phyloP scores from a whole-genome alignment of 768 basidiomycete species.

The Dendrothele bispora region DNA sequence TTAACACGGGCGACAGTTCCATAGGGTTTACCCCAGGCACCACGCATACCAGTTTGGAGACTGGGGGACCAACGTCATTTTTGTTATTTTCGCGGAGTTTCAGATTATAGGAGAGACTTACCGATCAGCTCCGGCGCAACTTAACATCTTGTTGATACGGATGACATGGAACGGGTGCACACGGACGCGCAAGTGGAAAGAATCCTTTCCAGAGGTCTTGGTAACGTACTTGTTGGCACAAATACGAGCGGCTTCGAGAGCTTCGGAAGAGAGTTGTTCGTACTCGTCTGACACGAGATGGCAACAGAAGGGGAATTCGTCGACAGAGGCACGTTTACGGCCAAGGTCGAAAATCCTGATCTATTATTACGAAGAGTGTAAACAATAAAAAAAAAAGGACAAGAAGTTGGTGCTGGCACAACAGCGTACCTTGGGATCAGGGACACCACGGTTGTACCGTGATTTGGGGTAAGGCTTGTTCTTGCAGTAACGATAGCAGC shows the following conservation, averaged over 20 bases:
- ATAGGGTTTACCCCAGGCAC: slow-evolving; percentile 99
- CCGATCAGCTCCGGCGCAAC: slow-evolving; percentile 98
- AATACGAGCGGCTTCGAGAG: slow-evolving; percentile 97
- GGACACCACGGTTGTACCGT: slow-evolving; percentile 97
- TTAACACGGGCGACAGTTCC: slow-evolving; percentile 94
- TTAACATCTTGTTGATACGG: slow-evolving; percentile 99
- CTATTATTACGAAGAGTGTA: slow-evolving; percentile 37
- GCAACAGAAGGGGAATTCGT: slow-evolving; percentile 97
- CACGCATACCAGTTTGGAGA: slow-evolving; percentile 97
- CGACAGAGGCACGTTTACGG: slow-evolving; percentile 92
- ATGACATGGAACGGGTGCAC: slow-evolving; percentile 99
- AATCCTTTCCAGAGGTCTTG: slow-evolving; percentile 97
- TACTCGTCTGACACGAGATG: slow-evolving; percentile 98
- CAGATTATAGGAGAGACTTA: slow-evolving; percentile 31
- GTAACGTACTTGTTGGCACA: slow-evolving; percentile 99
- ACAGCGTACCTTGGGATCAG: slow-evolving; percentile 80
- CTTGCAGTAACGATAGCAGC: slow-evolving; percentile 99
- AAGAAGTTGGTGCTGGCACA: not conserved
- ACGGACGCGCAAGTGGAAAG: slow-evolving; percentile 97
- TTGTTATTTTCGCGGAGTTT: not conserved
- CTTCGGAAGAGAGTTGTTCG: slow-evolving; percentile 94
- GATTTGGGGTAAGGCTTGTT: slow-evolving; percentile 98
- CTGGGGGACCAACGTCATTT: no score
- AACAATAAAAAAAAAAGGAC: not conserved
- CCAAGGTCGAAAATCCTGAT: slow-evolving; percentile 97